phyloP scores from a whole-genome alignment of 495 filamentous ascomycete species.

The Arthonia radiata region DNA sequence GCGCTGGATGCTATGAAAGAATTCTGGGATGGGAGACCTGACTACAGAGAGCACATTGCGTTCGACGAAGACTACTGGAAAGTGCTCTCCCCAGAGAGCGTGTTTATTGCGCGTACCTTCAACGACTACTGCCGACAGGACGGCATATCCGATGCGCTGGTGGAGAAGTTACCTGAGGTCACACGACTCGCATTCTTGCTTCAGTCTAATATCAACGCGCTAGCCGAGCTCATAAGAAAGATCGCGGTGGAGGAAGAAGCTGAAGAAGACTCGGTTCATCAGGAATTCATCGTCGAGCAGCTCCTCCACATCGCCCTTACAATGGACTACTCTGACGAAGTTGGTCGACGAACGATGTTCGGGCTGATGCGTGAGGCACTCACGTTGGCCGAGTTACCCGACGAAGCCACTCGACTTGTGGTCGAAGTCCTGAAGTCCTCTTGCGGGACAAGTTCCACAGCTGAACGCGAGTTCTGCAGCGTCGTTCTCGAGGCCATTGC shows the following conservation, averaged over 20 bases:
- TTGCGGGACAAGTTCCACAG: conserved; percentile 49
- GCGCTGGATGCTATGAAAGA: conserved; percentile 77
- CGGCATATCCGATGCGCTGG: conserved; percentile 42
- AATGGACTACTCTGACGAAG: conserved; percentile 85
- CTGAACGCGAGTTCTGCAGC: conserved; percentile 81
- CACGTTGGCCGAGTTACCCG: conserved; percentile 65
- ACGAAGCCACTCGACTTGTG: conserved; percentile 73
- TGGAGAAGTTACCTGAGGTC: conserved; percentile 89
- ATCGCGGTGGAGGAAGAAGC: conserved; percentile 35
- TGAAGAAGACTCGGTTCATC: conserved; percentile 58
- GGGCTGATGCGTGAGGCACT: conserved; percentile 61
- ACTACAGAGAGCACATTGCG: conserved; percentile 57
- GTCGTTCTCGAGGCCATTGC: conserved; percentile 82
- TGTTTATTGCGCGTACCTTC: conserved; percentile 72
- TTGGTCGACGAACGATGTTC: conserved; percentile 88
- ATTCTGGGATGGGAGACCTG: conserved; percentile 85
- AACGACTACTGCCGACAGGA: conserved; percentile 70
- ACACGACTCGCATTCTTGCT: conserved; percentile 68
- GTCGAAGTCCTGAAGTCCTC: conserved; percentile 60
- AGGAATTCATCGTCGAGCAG: conserved; percentile 89
- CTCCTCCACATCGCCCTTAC: conserved; percentile 77
- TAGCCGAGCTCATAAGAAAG: conserved; percentile 41
- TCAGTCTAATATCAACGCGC: conserved; percentile 47
- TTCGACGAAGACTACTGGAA: conserved; percentile 84
- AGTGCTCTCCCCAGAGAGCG: conserved; percentile 54